Evolutionary conservation across 164 flowering plant genomes (phyloP), one percentile per base, ranked within the genome.

Genomic region (Vitis labrusca): DNA sequence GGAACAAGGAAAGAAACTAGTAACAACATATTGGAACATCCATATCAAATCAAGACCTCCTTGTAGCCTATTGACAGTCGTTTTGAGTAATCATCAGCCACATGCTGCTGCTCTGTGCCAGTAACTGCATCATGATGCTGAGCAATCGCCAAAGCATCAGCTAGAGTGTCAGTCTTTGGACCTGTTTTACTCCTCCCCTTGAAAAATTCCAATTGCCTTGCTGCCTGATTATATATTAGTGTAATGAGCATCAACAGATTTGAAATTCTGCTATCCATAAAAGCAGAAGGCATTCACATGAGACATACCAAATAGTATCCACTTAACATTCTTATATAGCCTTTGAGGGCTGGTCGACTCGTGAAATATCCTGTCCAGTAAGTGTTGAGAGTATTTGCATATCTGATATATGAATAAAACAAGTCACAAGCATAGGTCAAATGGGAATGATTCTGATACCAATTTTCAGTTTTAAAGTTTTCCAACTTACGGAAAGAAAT

Each of bases 41-140:
- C 55, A 16, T 1, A 59, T 5, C 10, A 37, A 23, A 8, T 15
- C 8, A 8, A 53, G 64, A 96, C 99, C 97, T 96, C 92, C 30
- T 27, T 23, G 61, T 89, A 87, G 15, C 99, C 99, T 7, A 88
- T 88, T 23, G 88, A 79, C 57, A 95, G 80, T 55, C 98, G 81
- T 75, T 88, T 93, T 44, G 93, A 86, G 82, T 95, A 95, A 81
- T 95, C 98, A 85, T 90, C 68, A 23, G 99, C 93, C 67, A 93
- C 98, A 81, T 96, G 98, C 71, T 96, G 99, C 85, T 89, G 84
- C 71, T 75, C 84, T 15, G 99, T 96, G 50, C 99, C 98, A 80
- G 83, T 82, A 65, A 96, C 97, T 60, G 91, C 99, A 89, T 96
- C 99, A 77, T 95, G 99, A 83, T 95, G 99, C 75, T 95, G 99